These are phyloP conservation scores for Cladophialophora immunda DNA, from an alignment of 2,329 filamentous ascomycete genomes.

Conservation along the genomic window DNA sequence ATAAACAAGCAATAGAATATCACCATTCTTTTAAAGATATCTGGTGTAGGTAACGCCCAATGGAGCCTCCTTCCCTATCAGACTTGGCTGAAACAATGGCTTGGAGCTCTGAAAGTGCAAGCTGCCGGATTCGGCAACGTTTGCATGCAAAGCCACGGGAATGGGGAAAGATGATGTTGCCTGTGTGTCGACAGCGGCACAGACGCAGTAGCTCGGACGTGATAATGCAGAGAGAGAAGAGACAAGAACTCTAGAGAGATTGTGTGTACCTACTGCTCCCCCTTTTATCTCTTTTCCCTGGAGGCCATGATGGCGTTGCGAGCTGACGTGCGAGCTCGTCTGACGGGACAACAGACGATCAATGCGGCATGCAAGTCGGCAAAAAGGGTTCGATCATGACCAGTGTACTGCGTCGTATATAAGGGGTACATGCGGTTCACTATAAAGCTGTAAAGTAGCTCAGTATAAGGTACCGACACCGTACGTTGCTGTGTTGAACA, in stretches of 20 bases:
- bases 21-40: neutral
- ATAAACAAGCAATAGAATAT: neutral
- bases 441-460: too few species aligned
- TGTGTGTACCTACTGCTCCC: too few species aligned
- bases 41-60: neutral
- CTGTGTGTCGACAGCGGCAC: neutral
- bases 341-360: too few species aligned
- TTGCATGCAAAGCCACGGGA: neutral
- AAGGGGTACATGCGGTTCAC: too few species aligned
- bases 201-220: neutral
- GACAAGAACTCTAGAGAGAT: neutral
- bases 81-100: neutral
- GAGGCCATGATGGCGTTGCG: neutral
- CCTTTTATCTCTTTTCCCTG: neutral
- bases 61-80: neutral
- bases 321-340: too few species aligned
- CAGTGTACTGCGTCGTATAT: too few species aligned
- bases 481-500: too few species aligned
- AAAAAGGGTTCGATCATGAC: too few species aligned
- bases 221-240: neutral
- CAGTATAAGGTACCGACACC: too few species aligned
- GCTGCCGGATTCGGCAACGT: neutral
- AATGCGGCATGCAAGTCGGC: too few species aligned
- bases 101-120: neutral
- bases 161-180: neutral